Conservation (phyloP, 2,329 filamentous ascomycete species). For the Catunica adiposa region DNA sequence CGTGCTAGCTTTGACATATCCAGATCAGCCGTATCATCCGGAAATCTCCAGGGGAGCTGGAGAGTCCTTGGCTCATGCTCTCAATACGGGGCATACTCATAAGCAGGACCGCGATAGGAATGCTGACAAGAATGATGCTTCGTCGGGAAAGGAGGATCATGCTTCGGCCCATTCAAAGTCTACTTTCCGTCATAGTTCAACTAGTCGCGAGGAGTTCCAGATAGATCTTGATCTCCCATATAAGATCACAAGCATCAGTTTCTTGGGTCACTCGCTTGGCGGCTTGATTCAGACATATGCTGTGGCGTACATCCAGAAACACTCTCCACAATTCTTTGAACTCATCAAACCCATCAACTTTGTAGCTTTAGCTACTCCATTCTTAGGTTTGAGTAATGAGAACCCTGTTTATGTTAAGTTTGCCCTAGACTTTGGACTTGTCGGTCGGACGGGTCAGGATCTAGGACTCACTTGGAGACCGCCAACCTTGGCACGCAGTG, state of each 20-base stretch:
- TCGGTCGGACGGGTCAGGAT: slow-evolving; percentile 91
- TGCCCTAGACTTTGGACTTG: slow-evolving; percentile 85
- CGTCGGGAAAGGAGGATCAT: background rate
- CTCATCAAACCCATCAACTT: slow-evolving; percentile 80
- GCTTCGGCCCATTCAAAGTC: background rate
- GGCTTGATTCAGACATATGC: slow-evolving; percentile 86
- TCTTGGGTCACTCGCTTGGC: slow-evolving; percentile 81
- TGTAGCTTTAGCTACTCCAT: slow-evolving; percentile 70
- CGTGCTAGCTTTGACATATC: slow-evolving; percentile 76
- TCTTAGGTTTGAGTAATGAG: slow-evolving; percentile 86
- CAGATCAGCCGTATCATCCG: slow-evolving; percentile 78
- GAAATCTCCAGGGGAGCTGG: slow-evolving; percentile 31
- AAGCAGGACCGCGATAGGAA: background rate
- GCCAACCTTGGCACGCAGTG: slow-evolving; percentile 67
- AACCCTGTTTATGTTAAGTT: slow-evolving; percentile 97
- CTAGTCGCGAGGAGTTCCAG: slow-evolving; percentile 20
- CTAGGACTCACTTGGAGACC: slow-evolving; percentile 87
- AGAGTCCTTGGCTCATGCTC: slow-evolving; percentile 26
- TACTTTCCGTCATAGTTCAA: background rate
- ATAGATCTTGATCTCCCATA: slow-evolving; percentile 34
- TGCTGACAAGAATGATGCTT: background rate
- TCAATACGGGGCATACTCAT: slow-evolving; percentile 22
- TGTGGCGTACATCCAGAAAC: slow-evolving; percentile 90
- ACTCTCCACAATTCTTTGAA: slow-evolving; percentile 81
- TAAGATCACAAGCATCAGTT: slow-evolving; percentile 85